phyloP scores from a whole-genome alignment of 2,329 filamentous ascomycete genomes.

The Calonectria pseudoturangicola region DNA sequence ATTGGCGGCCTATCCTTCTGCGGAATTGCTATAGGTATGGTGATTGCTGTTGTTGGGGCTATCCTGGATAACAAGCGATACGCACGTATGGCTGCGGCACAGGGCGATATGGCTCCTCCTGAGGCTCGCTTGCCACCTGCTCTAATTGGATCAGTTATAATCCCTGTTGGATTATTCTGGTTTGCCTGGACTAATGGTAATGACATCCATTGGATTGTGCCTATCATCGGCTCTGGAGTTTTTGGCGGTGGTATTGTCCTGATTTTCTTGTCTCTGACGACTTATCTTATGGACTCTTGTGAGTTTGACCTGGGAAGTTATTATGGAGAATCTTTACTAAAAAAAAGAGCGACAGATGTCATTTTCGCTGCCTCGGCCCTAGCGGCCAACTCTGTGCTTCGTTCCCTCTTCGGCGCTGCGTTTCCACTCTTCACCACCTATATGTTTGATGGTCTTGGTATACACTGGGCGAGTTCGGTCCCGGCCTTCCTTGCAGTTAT shows the following conservation, averaged over 20 bases:
- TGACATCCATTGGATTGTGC: conserved; percentile 48
- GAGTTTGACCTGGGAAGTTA: background rate
- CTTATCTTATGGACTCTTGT: conserved; percentile 72
- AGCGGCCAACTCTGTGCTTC: conserved; percentile 80
- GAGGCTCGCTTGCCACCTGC: conserved; percentile 72
- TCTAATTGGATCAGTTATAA: background rate
- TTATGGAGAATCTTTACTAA: too few relatives aligned
- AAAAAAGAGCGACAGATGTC: conserved; percentile 64
- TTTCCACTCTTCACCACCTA: conserved; percentile 79
- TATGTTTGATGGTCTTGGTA: conserved; percentile 18
- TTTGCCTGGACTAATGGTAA: background rate
- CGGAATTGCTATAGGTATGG: conserved; percentile 80
- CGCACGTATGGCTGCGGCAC: conserved; percentile 55
- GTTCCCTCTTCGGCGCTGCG: conserved; percentile 79
- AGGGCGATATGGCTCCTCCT: conserved; percentile 60
- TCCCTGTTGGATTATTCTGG: background rate
- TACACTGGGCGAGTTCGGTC: conserved; percentile 18
- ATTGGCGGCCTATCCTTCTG: conserved; percentile 79
- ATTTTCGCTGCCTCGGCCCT: conserved; percentile 83
- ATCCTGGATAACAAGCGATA: conserved; percentile 61
- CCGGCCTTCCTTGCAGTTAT: background rate
- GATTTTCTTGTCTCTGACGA: conserved; percentile 72
- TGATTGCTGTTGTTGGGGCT: conserved; percentile 32
- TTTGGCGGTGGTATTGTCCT: conserved; percentile 65
- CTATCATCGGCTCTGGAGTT: conserved; percentile 71